Percentiles rank a stretch among this genome's conserved stretches.
phyloP scores from a whole-genome alignment of 768 basidiomycete genomes.

The Suillus ampliporus region DNA sequence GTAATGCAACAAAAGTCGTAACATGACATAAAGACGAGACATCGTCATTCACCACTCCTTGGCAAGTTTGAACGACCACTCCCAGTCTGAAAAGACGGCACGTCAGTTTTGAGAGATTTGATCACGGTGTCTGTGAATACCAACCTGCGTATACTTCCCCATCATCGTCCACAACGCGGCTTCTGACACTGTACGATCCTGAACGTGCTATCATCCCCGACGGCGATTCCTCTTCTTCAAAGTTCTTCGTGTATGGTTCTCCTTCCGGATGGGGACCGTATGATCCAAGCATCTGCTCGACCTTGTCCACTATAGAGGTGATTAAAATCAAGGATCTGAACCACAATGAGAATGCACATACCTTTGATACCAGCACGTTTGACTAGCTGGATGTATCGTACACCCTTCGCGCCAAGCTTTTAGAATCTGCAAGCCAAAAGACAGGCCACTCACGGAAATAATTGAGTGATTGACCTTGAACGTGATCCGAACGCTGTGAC shows the following conservation, averaged over 20 bases:
- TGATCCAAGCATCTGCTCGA: conserved; percentile 94
- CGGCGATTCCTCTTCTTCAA: conserved; percentile 73
- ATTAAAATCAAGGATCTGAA: conserved; percentile 11
- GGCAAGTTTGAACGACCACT: conserved; percentile 87
- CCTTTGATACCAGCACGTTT: conserved; percentile 80
- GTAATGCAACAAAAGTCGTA: conserved; percentile 26
- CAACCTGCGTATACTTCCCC: conserved; percentile 77
- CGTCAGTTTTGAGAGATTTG: conserved; percentile 17
- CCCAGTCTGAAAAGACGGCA: conserved; percentile 33
- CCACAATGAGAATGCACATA: conserved; percentile 31
- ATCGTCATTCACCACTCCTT: conserved; percentile 79
- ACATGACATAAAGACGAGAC: conserved; percentile 15
- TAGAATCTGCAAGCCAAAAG: background rate
- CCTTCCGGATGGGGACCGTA: conserved; percentile 78
- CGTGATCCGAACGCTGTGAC: conserved; percentile 70
- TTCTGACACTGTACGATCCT: conserved; percentile 78
- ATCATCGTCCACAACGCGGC: conserved; percentile 90
- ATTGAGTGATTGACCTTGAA: conserved; percentile 93
- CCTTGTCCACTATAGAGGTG: conserved; percentile 73
- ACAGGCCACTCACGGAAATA: conserved; percentile 62
- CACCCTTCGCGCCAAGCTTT: conserved; percentile 56
- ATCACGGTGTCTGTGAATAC: conserved; percentile 27
- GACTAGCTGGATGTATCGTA: conserved; percentile 88
- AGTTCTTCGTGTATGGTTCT: conserved; percentile 74
- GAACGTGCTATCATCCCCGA: conserved; percentile 86